Evolutionary conservation across 2,329 filamentous ascomycete genomes (phyloP).

Genomic region (Fonsecaea nubica): DNA sequence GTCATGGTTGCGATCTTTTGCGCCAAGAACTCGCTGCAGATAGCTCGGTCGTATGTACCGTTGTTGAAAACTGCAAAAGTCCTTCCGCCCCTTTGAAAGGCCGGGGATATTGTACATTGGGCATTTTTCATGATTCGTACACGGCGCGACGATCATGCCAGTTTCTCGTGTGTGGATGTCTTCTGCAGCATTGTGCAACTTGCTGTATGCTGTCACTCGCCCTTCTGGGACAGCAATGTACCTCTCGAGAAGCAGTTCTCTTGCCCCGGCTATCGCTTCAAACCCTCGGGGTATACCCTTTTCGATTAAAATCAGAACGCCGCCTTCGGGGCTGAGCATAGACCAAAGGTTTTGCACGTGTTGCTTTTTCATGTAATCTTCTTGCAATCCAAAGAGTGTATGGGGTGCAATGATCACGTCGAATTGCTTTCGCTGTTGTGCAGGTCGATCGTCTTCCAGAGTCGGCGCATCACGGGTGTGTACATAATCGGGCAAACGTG

Average conservation of each 20-base stretch:
- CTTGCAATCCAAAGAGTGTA: slow-evolving; percentile 74
- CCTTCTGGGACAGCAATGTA: slow-evolving; percentile 65
- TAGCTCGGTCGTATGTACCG: slow-evolving; percentile 84
- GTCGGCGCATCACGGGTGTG: slow-evolving; percentile 65
- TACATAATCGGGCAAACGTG: slow-evolving; percentile 85
- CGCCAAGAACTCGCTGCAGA: slow-evolving; percentile 75
- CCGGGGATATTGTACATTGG: slow-evolving; percentile 84
- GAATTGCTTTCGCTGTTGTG: slow-evolving; percentile 74
- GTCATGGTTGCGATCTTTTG: slow-evolving; percentile 77
- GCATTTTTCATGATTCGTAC: slow-evolving; percentile 86
- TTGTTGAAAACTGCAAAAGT: slow-evolving; percentile 90
- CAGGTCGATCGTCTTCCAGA: slow-evolving; percentile 62
- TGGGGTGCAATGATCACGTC: slow-evolving; percentile 92
- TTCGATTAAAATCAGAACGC: slow-evolving; percentile 84
- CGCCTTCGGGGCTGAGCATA: slow-evolving; percentile 80
- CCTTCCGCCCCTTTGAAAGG: slow-evolving; percentile 74
- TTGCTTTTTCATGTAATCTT: slow-evolving; percentile 77
- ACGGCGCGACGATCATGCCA: slow-evolving; percentile 70
- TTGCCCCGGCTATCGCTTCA: slow-evolving; percentile 84
- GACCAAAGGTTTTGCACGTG: slow-evolving; percentile 89
- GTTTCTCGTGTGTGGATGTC: slow-evolving; percentile 50
- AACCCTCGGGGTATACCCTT: slow-evolving; percentile 92
- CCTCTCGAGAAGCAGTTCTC: slow-evolving; percentile 76
- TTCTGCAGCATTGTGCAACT: slow-evolving; percentile 39
- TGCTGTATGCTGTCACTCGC: slow-evolving; percentile 42